Evolutionary conservation across 495 filamentous ascomycete genomes (phyloP).

Genomic region (Lasiosphaeria hispida): DNA sequence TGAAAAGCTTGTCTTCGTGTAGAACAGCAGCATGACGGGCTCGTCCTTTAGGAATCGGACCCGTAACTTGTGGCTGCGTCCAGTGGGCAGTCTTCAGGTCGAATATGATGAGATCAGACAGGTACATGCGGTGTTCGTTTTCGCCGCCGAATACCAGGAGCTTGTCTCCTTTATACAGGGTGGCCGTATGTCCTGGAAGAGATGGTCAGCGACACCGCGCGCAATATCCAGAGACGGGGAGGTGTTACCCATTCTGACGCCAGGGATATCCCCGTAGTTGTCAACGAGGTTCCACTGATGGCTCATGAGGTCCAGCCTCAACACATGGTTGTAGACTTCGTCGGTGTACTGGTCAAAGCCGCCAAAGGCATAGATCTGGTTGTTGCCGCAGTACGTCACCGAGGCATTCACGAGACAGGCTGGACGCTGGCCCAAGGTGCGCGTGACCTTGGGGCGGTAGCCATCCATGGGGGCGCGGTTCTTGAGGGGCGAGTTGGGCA

Average conservation of each 20-base stretch:
- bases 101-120: conserved; percentile 94
- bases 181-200: conserved; percentile 83
- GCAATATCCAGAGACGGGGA: background rate
- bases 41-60: conserved; percentile 79
- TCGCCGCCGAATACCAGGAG: conserved; percentile 94
- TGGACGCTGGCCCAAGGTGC: conserved; percentile 80
- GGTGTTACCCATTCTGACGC: conserved; percentile 87
- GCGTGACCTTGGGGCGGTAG: conserved; percentile 77
- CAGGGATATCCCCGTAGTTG: conserved; percentile 97
- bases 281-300: conserved; percentile 94
- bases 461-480: conserved; percentile 59
- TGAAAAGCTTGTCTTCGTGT: conserved; percentile 93
- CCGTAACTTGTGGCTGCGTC: conserved; percentile 84
- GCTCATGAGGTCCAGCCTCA: conserved; percentile 78
- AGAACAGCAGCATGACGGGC: conserved; percentile 91
- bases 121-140: conserved; percentile 93
- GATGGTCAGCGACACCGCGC: background rate
- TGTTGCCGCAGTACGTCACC: conserved; percentile 92
- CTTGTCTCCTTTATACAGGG: conserved; percentile 89
- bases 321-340: conserved; percentile 98
- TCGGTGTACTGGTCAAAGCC: conserved; percentile 99
- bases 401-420: conserved; percentile 97
- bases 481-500: conserved; percentile 76
- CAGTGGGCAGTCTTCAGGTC: conserved; percentile 90
- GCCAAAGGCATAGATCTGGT: conserved; percentile 96